Base-by-base conservation (phyloP, 169 alveolate genomes). In the Plasmodium gallinaceum region DNA sequence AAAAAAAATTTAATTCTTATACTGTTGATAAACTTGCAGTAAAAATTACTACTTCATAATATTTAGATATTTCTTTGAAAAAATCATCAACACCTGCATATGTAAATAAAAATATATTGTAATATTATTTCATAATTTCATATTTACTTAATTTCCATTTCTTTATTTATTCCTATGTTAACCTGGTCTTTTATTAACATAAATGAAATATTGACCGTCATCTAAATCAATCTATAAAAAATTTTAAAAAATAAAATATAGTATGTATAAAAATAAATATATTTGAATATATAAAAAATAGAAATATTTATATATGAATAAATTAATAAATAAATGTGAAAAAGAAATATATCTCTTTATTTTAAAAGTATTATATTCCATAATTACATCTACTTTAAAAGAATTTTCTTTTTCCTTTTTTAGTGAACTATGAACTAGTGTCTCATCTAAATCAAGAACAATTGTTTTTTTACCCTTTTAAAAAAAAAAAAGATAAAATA, bases 31-130 rank as follows among this genome's bases (percentile, higher is more conserved):
- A 88, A 20, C 96, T 92, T 10, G 97, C 97, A 14, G 97, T 95
- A 86, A 95, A 95, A 51, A 95, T 92, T 26, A 95, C 96, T 64
- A 94, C 94, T 68, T 95, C 97, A 75, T 74, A 95, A 76, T 91
- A 58, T 74, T 92, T 66, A 39, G 95, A 75, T 52, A 94, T 93
- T 68, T 88, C 91, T 51, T 93, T 48, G 32, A 95, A 75, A 89
- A 95, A 95, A 37, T 92, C 70, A 70, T 93, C 95, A 24, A 95
- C 96, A 43, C 97, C 95, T 73, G 88, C 88, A 65, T 89, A 65
- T 69, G 86, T 85, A 60, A 88, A 20, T 6, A 60, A 20, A 57
- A 6, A 22, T 60, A 39, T 32, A 9, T 37, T n/a, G 20, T 9
- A 60, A 42, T 58, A 0, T 10, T 48, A 48, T 14, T 9, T 1